phyloP scores from a whole-genome alignment of 176 grass and related monocot genomes.

The Phoenix dactylifera region DNA sequence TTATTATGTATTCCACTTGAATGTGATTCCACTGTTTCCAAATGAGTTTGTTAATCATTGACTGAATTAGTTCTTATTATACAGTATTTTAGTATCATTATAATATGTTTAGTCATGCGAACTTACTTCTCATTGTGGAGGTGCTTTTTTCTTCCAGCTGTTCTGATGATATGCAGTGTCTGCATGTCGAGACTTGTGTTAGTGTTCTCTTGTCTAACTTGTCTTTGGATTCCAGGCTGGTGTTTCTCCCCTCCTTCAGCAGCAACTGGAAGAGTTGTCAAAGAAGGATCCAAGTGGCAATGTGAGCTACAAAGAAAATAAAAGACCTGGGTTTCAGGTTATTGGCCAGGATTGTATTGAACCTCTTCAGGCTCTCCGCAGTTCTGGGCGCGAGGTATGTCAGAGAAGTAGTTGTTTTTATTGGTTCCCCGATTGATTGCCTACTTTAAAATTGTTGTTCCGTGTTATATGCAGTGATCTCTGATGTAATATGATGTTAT shows the following conservation, averaged over 20 bases:
- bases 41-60: too few species aligned
- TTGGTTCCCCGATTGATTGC: not conserved
- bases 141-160: not conserved
- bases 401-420: slow-evolving; percentile 6
- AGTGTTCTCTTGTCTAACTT: not conserved
- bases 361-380: slow-evolving; percentile 83
- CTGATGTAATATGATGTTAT: too few species aligned
- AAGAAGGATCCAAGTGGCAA: slow-evolving; percentile 35
- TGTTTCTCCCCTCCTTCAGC: slow-evolving; percentile 58
- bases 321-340: slow-evolving; percentile 42
- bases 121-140: not conserved
- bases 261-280: slow-evolving; percentile 70
- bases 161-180: not conserved
- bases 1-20: too few species aligned
- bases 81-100: too few species aligned
- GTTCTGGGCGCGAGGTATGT: slow-evolving; percentile 69
- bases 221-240: slow-evolving; percentile 44
- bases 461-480: too few species aligned
- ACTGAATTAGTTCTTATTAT: too few species aligned
- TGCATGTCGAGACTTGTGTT: not conserved
- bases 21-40: too few species aligned
- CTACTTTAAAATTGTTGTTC: too few species aligned
- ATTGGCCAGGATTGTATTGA: slow-evolving; percentile 78
- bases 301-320: slow-evolving; percentile 26
- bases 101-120: too few species aligned